Base-by-base conservation (phyloP, 257 asterid species). In the Plectranthus barbatus region DNA sequence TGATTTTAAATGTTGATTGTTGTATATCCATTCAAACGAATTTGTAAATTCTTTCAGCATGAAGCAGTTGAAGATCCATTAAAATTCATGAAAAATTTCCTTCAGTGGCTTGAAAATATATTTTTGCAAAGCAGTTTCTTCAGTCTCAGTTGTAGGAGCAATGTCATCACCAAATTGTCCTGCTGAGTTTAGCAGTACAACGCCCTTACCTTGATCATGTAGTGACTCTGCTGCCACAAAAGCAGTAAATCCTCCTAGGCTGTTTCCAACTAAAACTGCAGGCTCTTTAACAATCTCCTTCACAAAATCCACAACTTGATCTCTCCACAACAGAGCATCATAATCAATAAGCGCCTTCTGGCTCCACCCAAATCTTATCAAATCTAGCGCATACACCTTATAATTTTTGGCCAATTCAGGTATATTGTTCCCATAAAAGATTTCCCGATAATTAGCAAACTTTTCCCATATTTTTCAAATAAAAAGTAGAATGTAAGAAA, bases 181-280 rank as follows among this genome's bases (percentile, higher is more conserved):
- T n/a, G n/a, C n/a, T n/a, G n/a, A n/a, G n/a, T n/a, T n/a, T n/a
- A n/a, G n/a, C n/a, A n/a, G n/a, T n/a, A n/a, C n/a, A n/a, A n/a
- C n/a, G n/a, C n/a, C n/a, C n/a, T n/a, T n/a, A n/a, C n/a, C n/a
- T n/a, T n/a, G n/a, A n/a, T n/a, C n/a, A n/a, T n/a, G n/a, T n/a
- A n/a, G n/a, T n/a, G n/a, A n/a, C n/a, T n/a, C n/a, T n/a, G n/a
- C n/a, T n/a, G n/a, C n/a, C n/a, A n/a, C n/a, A n/a, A 91, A 68
- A 55, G 94, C 95, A 41, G 98, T 91, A 69, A 91, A 88, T 74
- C 98, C 96, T 77, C 98, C 98, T 44, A 91, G 88, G 78, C 98
- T 88, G 86, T 91, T 91, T 36, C 98, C 98, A 39, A 88, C 95
- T 79, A 91, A 81, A 75, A 91, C 84, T 34, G 96, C 83, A 9